Evolutionary conservation across 2,329 filamentous ascomycete genomes (phyloP), one percentile per base, ranked within the genome.

Genomic region (Hymenoscyphus scutula): DNA sequence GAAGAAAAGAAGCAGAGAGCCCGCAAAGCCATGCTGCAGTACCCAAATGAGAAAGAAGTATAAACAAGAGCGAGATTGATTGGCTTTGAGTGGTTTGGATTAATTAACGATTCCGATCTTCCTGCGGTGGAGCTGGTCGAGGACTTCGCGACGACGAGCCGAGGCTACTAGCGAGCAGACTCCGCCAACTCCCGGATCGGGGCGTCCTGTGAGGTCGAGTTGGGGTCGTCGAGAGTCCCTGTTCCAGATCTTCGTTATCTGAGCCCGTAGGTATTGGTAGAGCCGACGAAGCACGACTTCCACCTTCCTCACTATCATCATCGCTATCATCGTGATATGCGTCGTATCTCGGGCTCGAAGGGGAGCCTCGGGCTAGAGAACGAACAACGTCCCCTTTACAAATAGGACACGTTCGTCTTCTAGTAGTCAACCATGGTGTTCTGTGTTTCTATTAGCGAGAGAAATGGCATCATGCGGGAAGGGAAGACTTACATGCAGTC

Each of bases 381-480:
- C 84, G 80, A 17, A 99, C 94, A 38, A 99, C 95, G 74, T 99
- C 95, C 56, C 93, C 92, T 79, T 99, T 99, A 80, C 95, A 99
- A 64, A 99, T 98, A 0, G 95, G 95, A 72, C 95, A 99, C n/a
- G 95, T 99, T 66, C 95, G 89, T 67, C 95, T 89, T 56, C 94
- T 88, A 17, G 93, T 98, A 0, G 94, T 97, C 59, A 99, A 81
- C 95, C 95, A 99, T 1, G 95, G 95, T 4, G 95, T 98, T 74
- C 92, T 97, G 56, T 4, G 19, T 48, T 17, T 4, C 17, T 53
- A 55, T 68, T 64, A 70, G 63, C 55, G 56, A 56, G 19, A 17
- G 25, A n/a, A n/a, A n/a, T n/a, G n/a, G n/a, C n/a, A n/a, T n/a
- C n/a, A 32, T 32, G 5, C 29, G 30, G 57, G 25, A 41, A 58